Conservation (phyloP, 805 yeast species). For the Lachancea lanzarotensis region DNA sequence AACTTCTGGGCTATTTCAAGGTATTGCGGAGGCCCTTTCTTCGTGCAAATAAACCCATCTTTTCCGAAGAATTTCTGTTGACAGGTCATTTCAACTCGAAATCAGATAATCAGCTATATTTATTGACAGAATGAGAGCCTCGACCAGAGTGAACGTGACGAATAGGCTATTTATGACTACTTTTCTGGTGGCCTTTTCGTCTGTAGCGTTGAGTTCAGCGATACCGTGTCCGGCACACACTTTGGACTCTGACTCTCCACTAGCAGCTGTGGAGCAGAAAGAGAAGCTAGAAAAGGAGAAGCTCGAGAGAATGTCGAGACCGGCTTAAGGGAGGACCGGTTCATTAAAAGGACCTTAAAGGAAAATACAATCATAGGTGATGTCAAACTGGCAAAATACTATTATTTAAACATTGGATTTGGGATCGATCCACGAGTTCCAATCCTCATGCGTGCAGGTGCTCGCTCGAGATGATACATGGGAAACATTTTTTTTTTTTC, state of each 20-base stretch:
- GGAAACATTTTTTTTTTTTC: too few species aligned
- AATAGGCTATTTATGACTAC: constrained; percentile 51
- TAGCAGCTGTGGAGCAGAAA: constrained; percentile 2
- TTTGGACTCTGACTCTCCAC: constrained; percentile 36
- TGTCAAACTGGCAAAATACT: too few species aligned
- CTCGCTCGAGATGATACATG: too few species aligned
- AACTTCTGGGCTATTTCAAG: too few species aligned
- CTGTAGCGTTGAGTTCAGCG: constrained; percentile 38
- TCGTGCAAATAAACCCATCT: too few species aligned
- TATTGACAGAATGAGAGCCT: constrained; percentile 38
- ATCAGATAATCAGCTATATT: neutral
- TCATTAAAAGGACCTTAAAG: neutral
- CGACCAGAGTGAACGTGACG: constrained; percentile 47
- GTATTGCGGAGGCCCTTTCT: too few species aligned
- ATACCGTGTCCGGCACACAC: constrained; percentile 41
- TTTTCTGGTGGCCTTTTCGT: constrained; percentile 51
- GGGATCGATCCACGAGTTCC: too few species aligned
- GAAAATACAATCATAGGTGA: neutral
- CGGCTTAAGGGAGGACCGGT: neutral
- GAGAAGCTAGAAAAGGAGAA: neutral
- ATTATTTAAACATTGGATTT: too few species aligned
- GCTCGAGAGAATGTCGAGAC: neutral
- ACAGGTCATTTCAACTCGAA: neutral
- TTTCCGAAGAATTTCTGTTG: neutral
- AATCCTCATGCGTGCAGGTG: too few species aligned